Evolutionary conservation across 202 grass and related monocot genomes (phyloP), one percentile per base, ranked within the genome.

Genomic region (Alloteropsis angusta): DNA sequence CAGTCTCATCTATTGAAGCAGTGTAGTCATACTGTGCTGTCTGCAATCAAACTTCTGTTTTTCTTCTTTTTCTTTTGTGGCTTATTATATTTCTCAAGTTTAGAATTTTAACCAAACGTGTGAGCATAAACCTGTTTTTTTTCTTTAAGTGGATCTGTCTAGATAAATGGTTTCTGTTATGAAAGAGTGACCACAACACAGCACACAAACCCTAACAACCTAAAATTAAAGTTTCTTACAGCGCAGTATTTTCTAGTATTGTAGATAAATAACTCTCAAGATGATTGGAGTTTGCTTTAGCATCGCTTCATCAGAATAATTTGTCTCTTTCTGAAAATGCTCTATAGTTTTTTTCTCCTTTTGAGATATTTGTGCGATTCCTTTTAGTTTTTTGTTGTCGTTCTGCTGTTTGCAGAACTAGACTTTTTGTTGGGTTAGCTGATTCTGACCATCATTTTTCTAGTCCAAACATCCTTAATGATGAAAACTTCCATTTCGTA

Each of bases 401-500:
- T 65, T 77, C 37, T 46, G n/a, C 35, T 83, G 8, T 83, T 79
- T 72, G 0, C 32, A 50, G 22, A 18, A 25, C 9, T 49, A 42
- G 34, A 41, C 7, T 85, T 37, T 41, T 77, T 56, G 16, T 66
- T 83, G 45, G 44, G 45, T 46, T 65, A 9, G 28, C n/a, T 87
- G 25, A 57, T 64, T 11, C 60, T 79, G 16, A 61, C 49, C 9
- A 17, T 60, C 37, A 11, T 68, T 62, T 19, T 16, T 46, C 21
- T 60, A 68, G 50, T 28, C 11, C 39, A 60, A 58, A 54, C 14
- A 42, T 52, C 54, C 15, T 67, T 74, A 75, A 45, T 21, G 18
- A 45, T 60, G n/a, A 80, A 48, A 35, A 80, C 5, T 62, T 28
- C 22, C 41, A 79, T 82, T 87, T 88, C 83, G 59, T 87, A 48